phyloP scores from a whole-genome alignment of 2,329 filamentous ascomycete genomes.

The Clonostachys solani region DNA sequence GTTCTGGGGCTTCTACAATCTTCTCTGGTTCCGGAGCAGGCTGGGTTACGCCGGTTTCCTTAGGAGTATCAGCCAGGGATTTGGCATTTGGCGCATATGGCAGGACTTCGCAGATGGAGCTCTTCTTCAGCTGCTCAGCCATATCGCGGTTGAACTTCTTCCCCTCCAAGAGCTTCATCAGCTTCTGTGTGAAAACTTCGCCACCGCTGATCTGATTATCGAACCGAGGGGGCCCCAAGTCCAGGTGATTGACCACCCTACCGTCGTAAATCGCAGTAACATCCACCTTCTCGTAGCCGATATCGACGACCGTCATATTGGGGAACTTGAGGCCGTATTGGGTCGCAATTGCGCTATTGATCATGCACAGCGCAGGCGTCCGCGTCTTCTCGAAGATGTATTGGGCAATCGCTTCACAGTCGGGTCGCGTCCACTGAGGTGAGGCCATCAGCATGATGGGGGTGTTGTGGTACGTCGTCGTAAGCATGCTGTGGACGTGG shows the following conservation, averaged over 20 bases:
- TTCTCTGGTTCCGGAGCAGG: constrained; percentile 13
- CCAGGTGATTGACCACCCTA: constrained; percentile 64
- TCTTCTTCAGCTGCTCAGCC: constrained; percentile 68
- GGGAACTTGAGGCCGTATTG: constrained; percentile 76
- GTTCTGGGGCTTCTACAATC: constrained; percentile 17
- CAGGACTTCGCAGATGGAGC: constrained; percentile 61
- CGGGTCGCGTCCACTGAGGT: constrained; percentile 83
- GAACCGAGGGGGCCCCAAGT: constrained; percentile 51
- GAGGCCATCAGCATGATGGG: constrained; percentile 88
- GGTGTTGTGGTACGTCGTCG: constrained; percentile 92
- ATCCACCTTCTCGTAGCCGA: constrained; percentile 89
- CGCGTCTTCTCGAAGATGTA: constrained; percentile 98
- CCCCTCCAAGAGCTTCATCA: constrained; percentile 61
- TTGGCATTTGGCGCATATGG: constrained; percentile 44
- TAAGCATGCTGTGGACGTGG: constrained; percentile 85
- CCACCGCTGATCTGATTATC: constrained; percentile 65
- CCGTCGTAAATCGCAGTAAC: constrained; percentile 88
- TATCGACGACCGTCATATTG: constrained; percentile 82
- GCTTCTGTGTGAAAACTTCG: constrained; percentile 74
- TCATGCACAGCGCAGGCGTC: constrained; percentile 83
- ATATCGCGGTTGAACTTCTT: constrained; percentile 61
- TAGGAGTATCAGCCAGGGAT: constrained; percentile 43
- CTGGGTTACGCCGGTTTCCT: constrained; percentile 24
- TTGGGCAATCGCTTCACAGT: constrained; percentile 82
- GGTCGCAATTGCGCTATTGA: constrained; percentile 84